These are phyloP conservation scores for Tricholoma furcatifolium DNA, from an alignment of 768 basidiomycete species.

Conservation along the genomic window DNA sequence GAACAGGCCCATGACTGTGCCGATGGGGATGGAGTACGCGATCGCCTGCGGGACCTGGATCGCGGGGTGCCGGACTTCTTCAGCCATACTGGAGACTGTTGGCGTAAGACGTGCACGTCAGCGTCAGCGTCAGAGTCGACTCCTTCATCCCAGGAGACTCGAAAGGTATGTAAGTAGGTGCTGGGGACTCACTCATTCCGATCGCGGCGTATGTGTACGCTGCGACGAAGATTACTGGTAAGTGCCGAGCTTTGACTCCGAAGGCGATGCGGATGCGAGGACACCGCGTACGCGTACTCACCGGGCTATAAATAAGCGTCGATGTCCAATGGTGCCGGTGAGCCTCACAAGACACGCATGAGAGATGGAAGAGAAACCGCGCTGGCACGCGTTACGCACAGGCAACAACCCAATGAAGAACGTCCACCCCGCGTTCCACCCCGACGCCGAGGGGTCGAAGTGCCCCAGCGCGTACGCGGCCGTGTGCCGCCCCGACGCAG, in stretches of 20 bases:
- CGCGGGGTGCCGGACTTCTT: conserved; percentile 62
- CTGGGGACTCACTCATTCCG: conserved; percentile 56
- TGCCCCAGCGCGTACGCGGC: conserved; percentile 55
- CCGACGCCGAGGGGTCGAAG: conserved; percentile 62
- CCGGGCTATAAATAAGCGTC: conserved; percentile 27
- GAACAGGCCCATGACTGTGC: conserved; percentile 47
- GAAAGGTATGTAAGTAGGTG: neutral
- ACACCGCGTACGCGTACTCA: too few relatives aligned
- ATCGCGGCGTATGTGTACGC: conserved; percentile 58
- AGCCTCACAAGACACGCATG: too few relatives aligned
- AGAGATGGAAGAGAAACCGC: too few relatives aligned
- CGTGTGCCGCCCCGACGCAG: conserved; percentile 51
- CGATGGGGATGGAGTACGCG: conserved; percentile 51
- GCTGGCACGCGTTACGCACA: conserved; percentile 40
- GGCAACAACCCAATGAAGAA: conserved; percentile 67
- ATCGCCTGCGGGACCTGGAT: conserved; percentile 55
- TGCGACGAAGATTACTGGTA: too few relatives aligned
- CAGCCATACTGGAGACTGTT: conserved; percentile 66
- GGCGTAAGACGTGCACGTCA: too few relatives aligned
- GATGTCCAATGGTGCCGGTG: too few relatives aligned
- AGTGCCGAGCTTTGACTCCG: too few relatives aligned
- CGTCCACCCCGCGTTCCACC: conserved; percentile 67
- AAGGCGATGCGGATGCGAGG: too few relatives aligned
- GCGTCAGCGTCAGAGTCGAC: neutral
- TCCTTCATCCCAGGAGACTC: too few relatives aligned